phyloP scores from a whole-genome alignment of 2,329 filamentous ascomycete genomes.

The Daldinia eschscholtzii region DNA sequence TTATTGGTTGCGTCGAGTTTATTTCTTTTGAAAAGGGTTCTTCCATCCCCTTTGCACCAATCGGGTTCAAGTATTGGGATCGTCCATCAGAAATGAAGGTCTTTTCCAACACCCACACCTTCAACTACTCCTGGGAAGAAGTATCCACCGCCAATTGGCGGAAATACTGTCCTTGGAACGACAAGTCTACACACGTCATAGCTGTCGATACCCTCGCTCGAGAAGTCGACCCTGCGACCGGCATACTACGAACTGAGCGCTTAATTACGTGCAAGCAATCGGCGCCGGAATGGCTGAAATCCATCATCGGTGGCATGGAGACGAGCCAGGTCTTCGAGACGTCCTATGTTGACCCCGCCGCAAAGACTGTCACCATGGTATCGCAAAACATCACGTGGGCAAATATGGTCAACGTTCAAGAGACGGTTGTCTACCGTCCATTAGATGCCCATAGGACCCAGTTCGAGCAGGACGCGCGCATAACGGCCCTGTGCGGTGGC shows the following conservation, averaged over 20 bases:
- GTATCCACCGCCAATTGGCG: constrained; percentile 98
- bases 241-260: constrained; percentile 72
- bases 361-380: constrained; percentile 94
- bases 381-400: constrained; percentile 94
- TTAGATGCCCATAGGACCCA: constrained; percentile 72
- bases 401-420: constrained; percentile 90
- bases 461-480: constrained; percentile 90
- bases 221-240: constrained; percentile 66
- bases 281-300: constrained; percentile 83
- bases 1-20: constrained; percentile 6
- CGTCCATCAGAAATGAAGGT: constrained; percentile 79
- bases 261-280: constrained; percentile 72
- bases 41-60: constrained; percentile 1
- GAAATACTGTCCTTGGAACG: constrained; percentile 99
- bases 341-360: constrained; percentile 87
- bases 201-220: constrained; percentile 94
- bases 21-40: neutral
- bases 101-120: constrained; percentile 89
- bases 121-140: constrained; percentile 98
- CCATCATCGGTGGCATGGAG: constrained; percentile 82
- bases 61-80: constrained; percentile 9
- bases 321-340: constrained; percentile 94
- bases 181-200: constrained; percentile 96
- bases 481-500: constrained; percentile 93
- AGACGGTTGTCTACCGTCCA: constrained; percentile 90